These are phyloP conservation scores for Somion occarium DNA, from an alignment of 1,284 basidiomycete species.

Conservation along the genomic window DNA sequence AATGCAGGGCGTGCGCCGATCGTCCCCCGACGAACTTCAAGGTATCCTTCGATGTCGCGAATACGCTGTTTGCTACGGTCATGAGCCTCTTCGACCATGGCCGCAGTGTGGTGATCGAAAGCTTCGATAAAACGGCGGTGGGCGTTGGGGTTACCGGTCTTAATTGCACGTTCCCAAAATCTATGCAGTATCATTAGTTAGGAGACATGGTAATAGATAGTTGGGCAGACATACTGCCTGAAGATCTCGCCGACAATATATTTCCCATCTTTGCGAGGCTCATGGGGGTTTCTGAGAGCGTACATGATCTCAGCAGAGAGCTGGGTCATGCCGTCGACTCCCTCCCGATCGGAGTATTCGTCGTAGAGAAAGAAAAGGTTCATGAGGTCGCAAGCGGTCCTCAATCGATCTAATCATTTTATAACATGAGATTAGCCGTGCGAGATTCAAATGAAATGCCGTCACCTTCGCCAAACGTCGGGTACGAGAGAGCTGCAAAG, in stretches of 20 bases:
- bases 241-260: conserved; percentile 18
- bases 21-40: conserved; percentile 21
- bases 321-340: conserved; percentile 5
- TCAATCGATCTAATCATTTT: conserved; percentile 1
- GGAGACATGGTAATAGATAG: too few species aligned
- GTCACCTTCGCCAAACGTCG: conserved; percentile 9
- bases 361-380: conserved; percentile 23
- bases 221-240: conserved; percentile 21
- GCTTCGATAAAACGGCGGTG: conserved; percentile 18
- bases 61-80: conserved; percentile 16
- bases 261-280: conserved; percentile 11
- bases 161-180: conserved; percentile 13
- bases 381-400: conserved; percentile 21
- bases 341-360: conserved; percentile 19
- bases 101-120: conserved; percentile 19
- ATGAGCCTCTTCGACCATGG: conserved; percentile 18
- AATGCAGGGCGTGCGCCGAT: conserved; percentile 22
- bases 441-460: background rate
- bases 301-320: conserved; percentile 20
- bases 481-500: conserved; percentile 17
- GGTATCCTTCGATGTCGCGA: conserved; percentile 22
- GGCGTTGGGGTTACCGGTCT: background rate
- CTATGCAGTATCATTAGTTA: too few species aligned
- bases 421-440: background rate
- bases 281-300: conserved; percentile 16